phyloP scores from a whole-genome alignment of 1,284 basidiomycete genomes.

The Porphyrellus sp. region DNA sequence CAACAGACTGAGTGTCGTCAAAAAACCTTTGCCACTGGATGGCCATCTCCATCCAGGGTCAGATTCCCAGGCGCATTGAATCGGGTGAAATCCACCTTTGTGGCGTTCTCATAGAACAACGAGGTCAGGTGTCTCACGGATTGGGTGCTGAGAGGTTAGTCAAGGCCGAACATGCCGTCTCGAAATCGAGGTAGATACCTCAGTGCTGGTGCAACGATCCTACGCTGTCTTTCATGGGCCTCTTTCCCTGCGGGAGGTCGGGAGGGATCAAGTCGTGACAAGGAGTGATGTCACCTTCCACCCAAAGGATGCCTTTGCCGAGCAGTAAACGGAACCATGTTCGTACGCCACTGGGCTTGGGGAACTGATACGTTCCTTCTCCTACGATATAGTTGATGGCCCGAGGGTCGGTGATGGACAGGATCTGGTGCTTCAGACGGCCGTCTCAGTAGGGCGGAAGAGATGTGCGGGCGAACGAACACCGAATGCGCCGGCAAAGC shows the following conservation, averaged over 20 bases:
- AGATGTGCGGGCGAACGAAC: slow-evolving; percentile 30
- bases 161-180: neutral
- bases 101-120: slow-evolving; percentile 50
- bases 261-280: neutral
- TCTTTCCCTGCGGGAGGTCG: slow-evolving; percentile 41
- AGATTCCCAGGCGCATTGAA: neutral
- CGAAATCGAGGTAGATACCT: slow-evolving; percentile 41
- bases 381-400: slow-evolving; percentile 53
- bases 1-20: slow-evolving; percentile 35
- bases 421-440: slow-evolving; percentile 45
- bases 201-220: slow-evolving; percentile 50
- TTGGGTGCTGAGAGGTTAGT: slow-evolving; percentile 40
- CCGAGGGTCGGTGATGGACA: slow-evolving; percentile 51
- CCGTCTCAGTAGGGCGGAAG: slow-evolving; percentile 6
- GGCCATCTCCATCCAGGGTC: slow-evolving; percentile 34
- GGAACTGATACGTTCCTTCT: slow-evolving; percentile 51
- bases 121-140: slow-evolving; percentile 48
- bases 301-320: slow-evolving; percentile 60
- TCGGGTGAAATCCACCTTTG: slow-evolving; percentile 32
- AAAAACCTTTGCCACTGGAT: slow-evolving; percentile 45
- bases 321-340: slow-evolving; percentile 57
- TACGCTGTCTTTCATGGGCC: slow-evolving; percentile 52
- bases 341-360: slow-evolving; percentile 56
- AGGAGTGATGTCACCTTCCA: slow-evolving; percentile 44
- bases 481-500: slow-evolving; percentile 53